A percentile compares a stretch with the other conserved stretches of the same genome.
phyloP scores from a whole-genome alignment of 1,284 basidiomycete species.

The Puccinia hordei region DNA sequence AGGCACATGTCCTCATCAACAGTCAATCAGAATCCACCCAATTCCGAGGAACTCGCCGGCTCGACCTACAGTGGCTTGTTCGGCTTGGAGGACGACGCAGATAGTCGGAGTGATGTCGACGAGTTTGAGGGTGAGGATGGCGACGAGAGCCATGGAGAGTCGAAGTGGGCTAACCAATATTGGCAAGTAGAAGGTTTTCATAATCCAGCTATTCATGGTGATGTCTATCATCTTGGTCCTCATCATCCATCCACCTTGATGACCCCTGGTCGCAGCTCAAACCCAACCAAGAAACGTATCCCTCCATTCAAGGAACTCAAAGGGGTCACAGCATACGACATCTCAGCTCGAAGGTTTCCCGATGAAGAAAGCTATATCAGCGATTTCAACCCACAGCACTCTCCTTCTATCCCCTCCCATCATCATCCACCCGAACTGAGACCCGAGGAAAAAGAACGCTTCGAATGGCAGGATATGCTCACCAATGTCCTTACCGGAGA shows the following conservation, averaged over 20 bases:
- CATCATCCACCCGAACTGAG: neutral
- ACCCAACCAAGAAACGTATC: slow-evolving; percentile 27
- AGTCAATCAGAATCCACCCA: slow-evolving; percentile 19
- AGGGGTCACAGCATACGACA: slow-evolving; percentile 48
- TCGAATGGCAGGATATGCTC: slow-evolving; percentile 93
- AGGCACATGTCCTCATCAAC: slow-evolving; percentile 3
- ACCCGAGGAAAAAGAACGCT: slow-evolving; percentile 73
- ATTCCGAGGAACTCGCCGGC: slow-evolving; percentile 12
- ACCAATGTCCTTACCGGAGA: slow-evolving; percentile 88
- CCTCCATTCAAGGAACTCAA: slow-evolving; percentile 44
- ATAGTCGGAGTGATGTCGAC: slow-evolving; percentile 49
- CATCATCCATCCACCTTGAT: slow-evolving; percentile 26
- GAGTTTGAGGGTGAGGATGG: slow-evolving; percentile 51
- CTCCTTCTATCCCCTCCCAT: slow-evolving; percentile 24
- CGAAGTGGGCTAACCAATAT: slow-evolving; percentile 38
- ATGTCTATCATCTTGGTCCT: neutral
- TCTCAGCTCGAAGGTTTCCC: slow-evolving; percentile 40
- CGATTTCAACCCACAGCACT: slow-evolving; percentile 19
- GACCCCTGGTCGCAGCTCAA: slow-evolving; percentile 34
- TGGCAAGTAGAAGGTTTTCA: slow-evolving; percentile 46
- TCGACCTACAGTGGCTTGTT: slow-evolving; percentile 35
- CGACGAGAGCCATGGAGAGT: slow-evolving; percentile 26
- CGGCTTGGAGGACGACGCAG: slow-evolving; percentile 36
- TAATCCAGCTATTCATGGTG: slow-evolving; percentile 20
- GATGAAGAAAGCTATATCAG: slow-evolving; percentile 40